Base-by-base conservation (phyloP, 2,329 filamentous ascomycete species). In the Xylariaceae sp. region DNA sequence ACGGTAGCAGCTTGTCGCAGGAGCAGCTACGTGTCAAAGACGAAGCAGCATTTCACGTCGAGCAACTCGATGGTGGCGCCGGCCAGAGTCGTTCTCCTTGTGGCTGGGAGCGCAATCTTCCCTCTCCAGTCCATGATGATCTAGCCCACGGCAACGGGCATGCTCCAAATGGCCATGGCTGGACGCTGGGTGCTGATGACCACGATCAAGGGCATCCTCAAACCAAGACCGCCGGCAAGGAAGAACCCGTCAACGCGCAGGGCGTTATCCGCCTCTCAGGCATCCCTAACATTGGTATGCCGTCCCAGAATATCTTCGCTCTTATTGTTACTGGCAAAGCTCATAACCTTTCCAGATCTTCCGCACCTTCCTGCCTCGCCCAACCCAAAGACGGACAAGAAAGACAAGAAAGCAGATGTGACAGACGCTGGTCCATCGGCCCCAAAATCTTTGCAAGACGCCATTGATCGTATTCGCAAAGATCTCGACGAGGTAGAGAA, bases 111-210 rank as follows among this genome's bases (percentile, higher is more conserved):
- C 57, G 53, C 8, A 58, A 63, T 42, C 22, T 52, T 32, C 50
- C 53, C 14, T 58, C 60, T 19, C 54, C 55, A 7, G 53, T 59
- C 37, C 43, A 55, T 12, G 58, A 62, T 25, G 58, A 62, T 37
- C 55, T 62, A 12, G 55, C 55, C 14, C 50, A 57, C 45, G 37
- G 7, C 35, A 27, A 7, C 23, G 27, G 17, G 42, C 37, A 25
- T 32, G 48, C 25, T 44, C 53, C 25, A 45, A 52, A 14, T 55
- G 51, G 54, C 44, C 8, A 33, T 50, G 47, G 10, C 52, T 55
- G 11, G 36, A 37, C 11, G 40, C 47, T 6, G 54, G 54, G 21
- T 29, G n/a, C n/a, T n/a, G n/a, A n/a, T n/a, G n/a, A n/a, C n/a
- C n/a, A n/a, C n/a, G n/a, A n/a, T n/a, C n/a, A n/a, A n/a, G n/a